Evolutionary conservation across 106 monocot genomes (phyloP), one percentile per base, ranked within the genome.

Genomic region (Apostasia ramifera): DNA sequence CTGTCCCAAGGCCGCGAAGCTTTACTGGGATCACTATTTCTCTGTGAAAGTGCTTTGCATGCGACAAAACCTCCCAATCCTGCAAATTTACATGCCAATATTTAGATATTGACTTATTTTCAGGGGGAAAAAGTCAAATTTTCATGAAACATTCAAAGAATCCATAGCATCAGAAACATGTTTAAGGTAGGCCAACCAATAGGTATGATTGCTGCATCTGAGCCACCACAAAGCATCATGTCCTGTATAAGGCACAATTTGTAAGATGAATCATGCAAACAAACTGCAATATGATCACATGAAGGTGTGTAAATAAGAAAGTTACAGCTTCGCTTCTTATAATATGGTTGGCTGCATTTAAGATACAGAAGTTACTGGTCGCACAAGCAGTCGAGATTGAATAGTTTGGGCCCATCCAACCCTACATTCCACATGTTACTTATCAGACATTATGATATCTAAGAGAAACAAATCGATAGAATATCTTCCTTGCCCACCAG

Each of bases 181-280:
- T 62, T 44, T 2, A 44, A 62, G 59, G 59, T 8, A 62, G 2
- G 43, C 44, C 38, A 78, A 95, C 95, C 95, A 48, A 95, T 95
- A 51, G 95, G 95, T 73, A 95, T 91, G 43, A 95, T 82, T 48
- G 80, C 86, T 52, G 91, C 91, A 84, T 95, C 95, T 59, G 95
- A 95, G 53, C 95, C 95, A 80, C 95, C 95, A 79, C 91, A 91
- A 68, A 95, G 95, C 95, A 95, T 95, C 62, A 95, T 72, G 74
- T 95, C 83, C 95, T 95, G 74, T 52, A 81, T 71, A 57, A 68
- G 61, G 51, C 15, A 38, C 8, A 42, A 38, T 44, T 44, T 46
- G 26, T 2, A 70, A 26, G 47, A 59, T 37, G 41, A 11, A 37
- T 13, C 41, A 53, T n/a, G 12, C 40, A 70, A 47, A 37, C 3